Percentiles rank a stretch among this genome's conserved stretches.
Evolutionary conservation across 345 rosid genomes (phyloP).

Genomic region (Firmiana major): DNA sequence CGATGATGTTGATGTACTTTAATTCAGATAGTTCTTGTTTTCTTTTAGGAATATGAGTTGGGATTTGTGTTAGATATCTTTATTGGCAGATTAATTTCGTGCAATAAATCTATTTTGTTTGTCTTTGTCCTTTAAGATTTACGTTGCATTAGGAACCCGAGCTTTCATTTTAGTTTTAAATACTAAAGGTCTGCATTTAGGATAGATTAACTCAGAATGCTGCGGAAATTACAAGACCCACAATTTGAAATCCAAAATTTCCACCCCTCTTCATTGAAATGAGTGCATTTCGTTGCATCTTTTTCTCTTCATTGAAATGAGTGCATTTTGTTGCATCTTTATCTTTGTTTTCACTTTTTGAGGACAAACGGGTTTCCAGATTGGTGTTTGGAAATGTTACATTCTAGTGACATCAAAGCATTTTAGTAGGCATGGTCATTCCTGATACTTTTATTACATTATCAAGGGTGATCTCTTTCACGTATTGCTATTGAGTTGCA

Average conservation of each 20-base stretch:
- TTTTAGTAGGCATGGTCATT: neutral
- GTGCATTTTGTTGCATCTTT: neutral
- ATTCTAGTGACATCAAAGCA: neutral
- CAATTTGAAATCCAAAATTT: neutral
- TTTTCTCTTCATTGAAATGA: too few relatives aligned
- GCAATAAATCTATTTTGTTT: neutral
- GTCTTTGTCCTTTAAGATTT: conserved; percentile 5
- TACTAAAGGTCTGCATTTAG: neutral
- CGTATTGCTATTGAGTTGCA: conserved; percentile 62
- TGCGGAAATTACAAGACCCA: neutral
- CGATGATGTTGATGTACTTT: neutral
- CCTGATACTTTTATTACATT: conserved; percentile 1
- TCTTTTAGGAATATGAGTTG: neutral
- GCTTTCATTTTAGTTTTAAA: neutral
- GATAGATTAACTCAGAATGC: neutral
- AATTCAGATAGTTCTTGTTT: neutral
- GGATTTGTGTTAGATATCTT: neutral
- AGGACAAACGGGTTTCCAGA: neutral
- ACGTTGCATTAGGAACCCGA: neutral
- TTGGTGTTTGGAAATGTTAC: neutral
- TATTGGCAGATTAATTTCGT: neutral
- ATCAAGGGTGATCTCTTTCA: conserved; percentile 18
- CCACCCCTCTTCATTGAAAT: neutral
- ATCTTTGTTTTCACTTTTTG: neutral
- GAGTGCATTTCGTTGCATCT: neutral